Evolutionary conservation across 2,329 filamentous ascomycete species (phyloP).

Genomic region (Colletotrichum simmondsii): DNA sequence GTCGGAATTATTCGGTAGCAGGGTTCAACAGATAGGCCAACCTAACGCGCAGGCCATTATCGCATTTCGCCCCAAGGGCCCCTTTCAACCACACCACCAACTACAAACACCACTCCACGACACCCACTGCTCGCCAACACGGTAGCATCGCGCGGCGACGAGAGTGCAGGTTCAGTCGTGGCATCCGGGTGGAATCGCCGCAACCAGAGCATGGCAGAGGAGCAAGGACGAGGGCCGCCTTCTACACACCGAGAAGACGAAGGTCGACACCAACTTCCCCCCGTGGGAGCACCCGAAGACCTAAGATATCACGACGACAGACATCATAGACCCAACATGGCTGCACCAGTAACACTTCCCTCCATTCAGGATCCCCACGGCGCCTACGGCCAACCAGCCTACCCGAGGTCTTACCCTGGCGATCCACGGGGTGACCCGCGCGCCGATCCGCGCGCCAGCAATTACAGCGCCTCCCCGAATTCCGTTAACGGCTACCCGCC

Average conservation of each 20-base stretch:
- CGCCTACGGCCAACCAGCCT: conserved; percentile 47
- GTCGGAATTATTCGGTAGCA: conserved; percentile 12
- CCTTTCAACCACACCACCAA: not conserved
- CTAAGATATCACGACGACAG: conserved; percentile 50
- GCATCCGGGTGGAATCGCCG: conserved; percentile 24
- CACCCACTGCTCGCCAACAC: not conserved
- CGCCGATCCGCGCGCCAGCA: conserved; percentile 30
- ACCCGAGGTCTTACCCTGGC: conserved; percentile 50
- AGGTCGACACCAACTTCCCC: conserved; percentile 29
- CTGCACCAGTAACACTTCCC: conserved; percentile 58
- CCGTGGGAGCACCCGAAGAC: conserved; percentile 28
- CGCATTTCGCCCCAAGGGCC: not conserved
- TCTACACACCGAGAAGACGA: conserved; percentile 35
- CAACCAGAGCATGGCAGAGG: conserved; percentile 37
- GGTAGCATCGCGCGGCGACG: conserved; percentile 18
- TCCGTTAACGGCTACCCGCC: conserved; percentile 59
- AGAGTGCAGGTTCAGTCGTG: conserved; percentile 22
- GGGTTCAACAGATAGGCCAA: conserved; percentile 23
- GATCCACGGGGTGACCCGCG: conserved; percentile 52
- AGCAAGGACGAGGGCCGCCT: conserved; percentile 37
- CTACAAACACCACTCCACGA: not conserved
- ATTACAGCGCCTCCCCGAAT: conserved; percentile 54
- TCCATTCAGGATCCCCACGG: conserved; percentile 60
- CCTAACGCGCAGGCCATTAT: not conserved
- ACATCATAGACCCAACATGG: conserved; percentile 53